Base-by-base conservation (phyloP, 2,329 filamentous ascomycete genomes). In the Trichoderma atrobrunneum region DNA sequence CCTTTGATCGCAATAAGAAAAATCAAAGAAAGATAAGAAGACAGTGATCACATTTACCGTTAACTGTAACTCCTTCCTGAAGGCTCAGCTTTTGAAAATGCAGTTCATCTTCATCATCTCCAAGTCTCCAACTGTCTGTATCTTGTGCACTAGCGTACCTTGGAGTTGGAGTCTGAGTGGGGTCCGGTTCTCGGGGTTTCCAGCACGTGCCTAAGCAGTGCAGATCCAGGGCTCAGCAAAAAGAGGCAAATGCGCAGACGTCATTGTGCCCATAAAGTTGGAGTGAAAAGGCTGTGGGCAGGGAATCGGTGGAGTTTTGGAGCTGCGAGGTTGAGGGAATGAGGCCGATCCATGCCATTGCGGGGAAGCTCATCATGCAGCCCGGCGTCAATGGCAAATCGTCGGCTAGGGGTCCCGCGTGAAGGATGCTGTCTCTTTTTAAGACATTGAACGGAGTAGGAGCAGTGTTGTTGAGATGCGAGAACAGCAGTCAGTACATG, bases 261-360 rank as follows among this genome's bases (percentile, higher is more conserved):
- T 67, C 51, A 57, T 57, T 57, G 64, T 28, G 48, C n/a, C 64
- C 51, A 26, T 28, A 30, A n/a, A 16, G 51, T 57, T 7, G 32
- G 16, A 67, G 32, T 10, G 5, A 28, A 39, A 14, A 8, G 11
- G 54, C 34, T 57, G 34, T 60, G 24, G 34, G 12, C 24, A 56
- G 36, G 54, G 51, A 59, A 54, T 24, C 7, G 64, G 64, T 59
- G 64, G 64, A 67, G 64, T 67, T 67, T 67, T 66, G 14, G n/a
- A 28, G 5, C 16, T 54, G 28, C 36, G 48, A 36, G 21, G 5
- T 34, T 43, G 34, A 18, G 32, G 18, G 5, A 24, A 60, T 18
- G 57, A 60, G 57, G 57, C 18, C 16, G 28, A 68, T 68, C 54
- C 18, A 68, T 60, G 34, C 65, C 48, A 43, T 24, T 60, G 64